Evolutionary conservation across 306 rosid genomes (phyloP), one percentile per base, ranked within the genome.

Genomic region (Pterocarpus macrocarpus): DNA sequence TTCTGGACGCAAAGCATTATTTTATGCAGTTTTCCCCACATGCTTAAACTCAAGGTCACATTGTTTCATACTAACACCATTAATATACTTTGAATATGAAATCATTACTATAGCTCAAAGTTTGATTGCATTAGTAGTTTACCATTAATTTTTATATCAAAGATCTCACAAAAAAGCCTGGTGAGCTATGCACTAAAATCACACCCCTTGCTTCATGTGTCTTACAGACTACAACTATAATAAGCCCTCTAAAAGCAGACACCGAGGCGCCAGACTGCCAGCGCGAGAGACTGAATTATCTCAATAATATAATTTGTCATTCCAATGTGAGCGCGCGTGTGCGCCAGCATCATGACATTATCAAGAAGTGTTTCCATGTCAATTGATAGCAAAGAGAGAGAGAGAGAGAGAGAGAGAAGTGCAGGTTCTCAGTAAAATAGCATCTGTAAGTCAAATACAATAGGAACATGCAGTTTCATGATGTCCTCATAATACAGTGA

Each of bases 271-370:
- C 28, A 22, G 28, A 22, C 28, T 22, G 28, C 28, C 72, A 47
- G 22, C 33, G 61, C 15, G 41, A 61, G 34, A 33, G 45, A 58
- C 79, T 49, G 22, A 49, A 64, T 76, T 64, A n/a, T 64, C 22
- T 76, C 8, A 64, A 64, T 4, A 64, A 34, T 33, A 36, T 35
- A 64, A 52, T 77, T 64, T 64, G 41, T 64, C 45, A 22, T 22
- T 22, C 28, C 28, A 22, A 22, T 22, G 28, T 1, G 1, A 22
- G 28, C 28, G 28, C 28, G 28, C 28, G 28, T 1, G 1, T 22
- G 28, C 28, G 62, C 30, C 59, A 49, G 2, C 39, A 50, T 47
- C 30, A 16, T 63, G 39, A 76, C 10, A 63, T 63, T 34, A 45
- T 33, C 35, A 38, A 34, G 8, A 63, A n/a, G 49, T 15, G 80